Base-by-base conservation (phyloP, 1,139 yeast genomes). In the Taphrina betulina region DNA sequence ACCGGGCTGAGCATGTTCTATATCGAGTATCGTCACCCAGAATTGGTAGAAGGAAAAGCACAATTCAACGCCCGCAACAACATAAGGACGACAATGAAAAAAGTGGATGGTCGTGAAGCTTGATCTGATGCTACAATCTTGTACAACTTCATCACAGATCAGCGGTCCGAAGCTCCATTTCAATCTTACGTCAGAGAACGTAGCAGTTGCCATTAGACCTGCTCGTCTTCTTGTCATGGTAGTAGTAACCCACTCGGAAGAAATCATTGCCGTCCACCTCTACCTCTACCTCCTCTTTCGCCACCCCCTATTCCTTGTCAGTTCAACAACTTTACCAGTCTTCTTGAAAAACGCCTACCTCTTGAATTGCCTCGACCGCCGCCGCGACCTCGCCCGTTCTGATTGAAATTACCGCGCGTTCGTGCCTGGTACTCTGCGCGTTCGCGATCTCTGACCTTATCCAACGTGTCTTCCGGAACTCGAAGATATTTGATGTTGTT, bases 401-500 rank as follows among this genome's bases (percentile, higher is more conserved):
- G 60, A 19, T 23, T 45, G 34, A 56, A 46, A 63, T 78, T 72
- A 63, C 78, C 78, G 64, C 60, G 56, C 16, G 29, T 40, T 19
- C 57, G 56, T 26, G 58, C 57, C 45, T 56, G 55, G 34, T 55
- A 42, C 81, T 82, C 63, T 77, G 83, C 69, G 84, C 92, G 88
- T 66, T 84, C 85, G 44, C 60, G 60, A 64, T 87, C 95, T 76
- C 89, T 87, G 59, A 85, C 79, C 58, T 76, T 77, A 33, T 69
- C 73, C 23, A 73, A 54, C 36, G 77, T 71, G 48, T 73, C 75
- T 61, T 83, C 85, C 44, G 83, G 84, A 60, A 84, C 74, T 66
- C 83, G 78, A 57, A 83, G 72, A 65, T 79, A 80, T 67, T 83
- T 83, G 70, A 82, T 79, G 64, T 85, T 90, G 63, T 80, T 85